Base-by-base conservation (phyloP, 495 filamentous ascomycete genomes). In the Talaromyces stipitatus region DNA sequence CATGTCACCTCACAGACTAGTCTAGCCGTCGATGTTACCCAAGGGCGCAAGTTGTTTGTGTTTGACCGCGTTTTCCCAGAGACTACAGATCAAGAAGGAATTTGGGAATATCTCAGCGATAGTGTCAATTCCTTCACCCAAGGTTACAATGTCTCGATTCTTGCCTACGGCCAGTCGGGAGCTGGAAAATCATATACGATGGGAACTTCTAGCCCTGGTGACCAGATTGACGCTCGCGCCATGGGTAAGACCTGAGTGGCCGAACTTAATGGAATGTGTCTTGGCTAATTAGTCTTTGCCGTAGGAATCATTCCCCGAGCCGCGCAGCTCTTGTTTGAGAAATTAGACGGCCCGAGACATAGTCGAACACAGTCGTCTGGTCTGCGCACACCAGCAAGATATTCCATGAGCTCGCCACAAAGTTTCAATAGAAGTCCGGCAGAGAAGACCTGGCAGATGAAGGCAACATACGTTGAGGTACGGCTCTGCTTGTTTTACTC, bases 181-280 rank as follows among this genome's bases (percentile, higher is more conserved):
- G 91, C 94, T n/a, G 94, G 94, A 64, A 99, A 99, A 73, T 99
- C 94, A 1, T 97, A 97, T 68, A 99, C 94, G 0, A 99, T 99
- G 94, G 94, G 94, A 38, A 99, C 94, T 1, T 88, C 94, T 2
- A 90, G 92, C 2, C 92, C 95, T 7, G 72, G 67, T 18, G 92
- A 96, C 65, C 89, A 96, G 64, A 78, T 75, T n/a, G 77, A 92
- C 63, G 54, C 79, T 46, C 79, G 86, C 11, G 72, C 83, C 0
- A 95, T 91, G 89, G 92, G 91, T 95, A 77, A 57, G 65, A 20
- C 55, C 29, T 22, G n/a, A 50, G 18, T 14, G 20, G 26, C 26
- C 5, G 3, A 8, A 18, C 5, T 14, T 2, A 33, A 32, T 4
- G 38, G 50, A 20, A 30, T 12, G 24, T 38, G n/a, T 41, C 16